Percentiles rank a stretch among this genome's conserved stretches.
These are phyloP conservation scores for Adansonia digitata DNA, from an alignment of 345 rosid species.

Conservation along the genomic window DNA sequence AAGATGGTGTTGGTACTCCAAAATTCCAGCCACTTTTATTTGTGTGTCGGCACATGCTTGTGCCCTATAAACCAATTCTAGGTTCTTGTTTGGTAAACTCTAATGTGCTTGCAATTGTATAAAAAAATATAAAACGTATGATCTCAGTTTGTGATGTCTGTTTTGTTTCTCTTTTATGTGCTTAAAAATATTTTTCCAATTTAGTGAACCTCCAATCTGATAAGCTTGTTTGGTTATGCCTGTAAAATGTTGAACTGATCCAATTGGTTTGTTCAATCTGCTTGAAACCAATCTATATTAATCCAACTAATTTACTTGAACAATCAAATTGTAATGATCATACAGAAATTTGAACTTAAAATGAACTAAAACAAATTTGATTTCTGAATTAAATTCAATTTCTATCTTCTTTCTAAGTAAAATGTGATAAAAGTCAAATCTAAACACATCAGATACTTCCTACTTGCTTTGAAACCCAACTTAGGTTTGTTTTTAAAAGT, in stretches of 20 bases:
- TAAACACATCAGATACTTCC: neutral
- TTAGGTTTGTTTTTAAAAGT: neutral
- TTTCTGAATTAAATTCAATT: neutral
- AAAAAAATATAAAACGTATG: constrained; percentile 1
- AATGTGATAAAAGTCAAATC: neutral
- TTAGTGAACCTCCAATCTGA: neutral
- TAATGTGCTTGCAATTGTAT: constrained; percentile 7
- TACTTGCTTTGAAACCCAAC: neutral
- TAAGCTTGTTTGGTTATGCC: neutral
- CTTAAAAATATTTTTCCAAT: neutral
- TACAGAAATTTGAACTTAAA: neutral
- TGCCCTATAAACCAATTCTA: constrained; percentile 7
- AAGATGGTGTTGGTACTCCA: constrained; percentile 12
- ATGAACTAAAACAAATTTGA: neutral
- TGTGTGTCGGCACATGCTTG: neutral
- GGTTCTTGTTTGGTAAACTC: constrained; percentile 8
- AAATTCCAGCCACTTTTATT: constrained; percentile 15
- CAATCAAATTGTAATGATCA: neutral
- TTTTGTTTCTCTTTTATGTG: neutral
- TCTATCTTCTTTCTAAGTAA: neutral
- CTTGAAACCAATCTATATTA: neutral
- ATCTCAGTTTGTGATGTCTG: constrained; percentile 9
- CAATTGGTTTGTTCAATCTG: neutral
- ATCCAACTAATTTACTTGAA: neutral
- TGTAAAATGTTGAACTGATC: neutral